Conservation (phyloP, 306 rosid species). For the Pterocarpus macrocarpus region DNA sequence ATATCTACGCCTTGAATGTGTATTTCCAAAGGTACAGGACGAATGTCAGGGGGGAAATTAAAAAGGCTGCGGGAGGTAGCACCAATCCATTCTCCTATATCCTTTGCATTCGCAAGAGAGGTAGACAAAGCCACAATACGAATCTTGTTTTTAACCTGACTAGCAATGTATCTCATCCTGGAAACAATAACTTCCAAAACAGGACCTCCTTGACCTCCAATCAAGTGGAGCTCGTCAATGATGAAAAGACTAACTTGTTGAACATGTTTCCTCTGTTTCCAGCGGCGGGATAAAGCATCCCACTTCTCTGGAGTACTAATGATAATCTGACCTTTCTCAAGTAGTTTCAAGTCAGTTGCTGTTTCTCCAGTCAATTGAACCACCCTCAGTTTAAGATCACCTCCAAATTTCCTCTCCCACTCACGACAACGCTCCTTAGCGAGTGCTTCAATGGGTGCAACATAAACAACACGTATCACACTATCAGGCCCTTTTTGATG, state of each 20-base stretch:
- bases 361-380: conserved; percentile 90
- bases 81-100: conserved; percentile 97
- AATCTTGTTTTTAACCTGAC: conserved; percentile 85
- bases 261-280: conserved; percentile 86
- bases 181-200: conserved; percentile 88
- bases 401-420: neutral
- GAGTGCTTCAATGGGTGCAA: too few relatives aligned
- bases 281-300: conserved; percentile 96
- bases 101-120: conserved; percentile 96
- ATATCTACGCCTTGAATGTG: conserved; percentile 90
- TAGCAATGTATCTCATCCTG: conserved; percentile 88
- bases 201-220: conserved; percentile 95
- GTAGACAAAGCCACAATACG: conserved; percentile 97
- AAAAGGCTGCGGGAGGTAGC: conserved; percentile 94
- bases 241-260: conserved; percentile 94
- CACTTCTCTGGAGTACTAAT: conserved; percentile 97
- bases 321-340: conserved; percentile 86
- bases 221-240: conserved; percentile 89
- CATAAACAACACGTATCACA: too few relatives aligned
- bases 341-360: conserved; percentile 78
- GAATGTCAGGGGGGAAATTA: conserved; percentile 92
- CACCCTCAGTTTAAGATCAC: conserved; percentile 72
- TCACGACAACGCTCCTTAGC: too few relatives aligned
- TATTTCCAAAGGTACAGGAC: conserved; percentile 94
- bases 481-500: too few relatives aligned